Base-by-base conservation (phyloP, 2,329 filamentous ascomycete genomes). In the Zymoseptoria ardabiliae region DNA sequence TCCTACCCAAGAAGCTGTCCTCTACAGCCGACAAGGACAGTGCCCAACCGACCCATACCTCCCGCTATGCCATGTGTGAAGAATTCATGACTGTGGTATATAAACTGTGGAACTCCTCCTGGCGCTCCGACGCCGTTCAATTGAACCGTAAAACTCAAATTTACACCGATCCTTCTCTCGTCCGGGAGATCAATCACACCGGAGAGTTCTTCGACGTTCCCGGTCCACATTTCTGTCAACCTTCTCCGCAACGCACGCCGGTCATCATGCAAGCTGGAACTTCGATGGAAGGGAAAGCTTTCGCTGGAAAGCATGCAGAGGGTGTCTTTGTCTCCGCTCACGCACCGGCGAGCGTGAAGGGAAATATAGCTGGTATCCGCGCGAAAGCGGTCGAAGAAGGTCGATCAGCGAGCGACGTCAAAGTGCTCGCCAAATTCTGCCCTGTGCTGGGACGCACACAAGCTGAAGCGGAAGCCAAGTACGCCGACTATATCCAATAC, bases 201-300 rank as follows among this genome's bases (percentile, higher is more conserved):
- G 86, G 85, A 3, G 84, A 84, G 68, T 84, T 83, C 71, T 88
- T 84, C 74, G 77, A 72, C 0, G 83, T 88, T 0, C 83, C 84
- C 0, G 85, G 86, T 0, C 85, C 85, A 22, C 84, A 89, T 63
- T 80, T 88, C 64, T 84, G 82, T 58, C 81, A 88, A 55, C 86
- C 86, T 0, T 81, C 81, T 54, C 86, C 85, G 0, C 87, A 90
- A 66, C 76, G 87, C 2, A 88, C 86, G 1, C 87, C 87, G 0
- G 76, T 90, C 1, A 79, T 90, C 4, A 77, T 90, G 3, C 87
- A 90, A 70, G 87, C 87, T 0, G 87, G 87, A 0, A 87, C 86
- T 0, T 87, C 84, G 0, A 82, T 79, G 54, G 80, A 85, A 0
- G 87, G 86, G 1, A 88, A 86, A 70, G 72, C 74, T 0, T 90